A percentile compares a stretch with the other conserved stretches of the same genome.
Conservation (phyloP, 257 asterid genomes). For the Prunella vulgaris region DNA sequence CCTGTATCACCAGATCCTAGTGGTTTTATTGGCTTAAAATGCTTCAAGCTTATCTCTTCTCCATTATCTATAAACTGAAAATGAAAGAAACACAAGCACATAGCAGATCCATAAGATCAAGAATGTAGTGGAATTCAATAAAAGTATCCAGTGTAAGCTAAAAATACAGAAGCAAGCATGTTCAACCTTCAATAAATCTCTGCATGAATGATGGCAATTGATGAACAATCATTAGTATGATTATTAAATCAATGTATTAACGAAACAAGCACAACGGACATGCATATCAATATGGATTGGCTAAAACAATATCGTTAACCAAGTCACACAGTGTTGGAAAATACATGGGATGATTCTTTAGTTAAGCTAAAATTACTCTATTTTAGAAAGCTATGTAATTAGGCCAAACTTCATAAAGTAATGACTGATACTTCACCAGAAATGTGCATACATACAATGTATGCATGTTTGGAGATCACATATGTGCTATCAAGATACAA, state of each 20-base stretch:
- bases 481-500: not conserved
- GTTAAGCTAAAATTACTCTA: not conserved
- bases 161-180: not conserved
- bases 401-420: not conserved
- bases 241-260: not conserved
- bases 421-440: too few species aligned
- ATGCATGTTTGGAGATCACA: not conserved
- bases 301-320: not conserved
- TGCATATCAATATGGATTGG: not conserved
- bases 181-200: not conserved
- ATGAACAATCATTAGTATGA: not conserved
- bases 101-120: conserved; percentile 11
- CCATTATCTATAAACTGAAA: conserved; percentile 66
- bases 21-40: conserved; percentile 90
- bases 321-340: not conserved
- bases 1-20: conserved; percentile 99
- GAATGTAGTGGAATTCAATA: not conserved
- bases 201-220: not conserved
- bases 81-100: conserved; percentile 11
- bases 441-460: too few species aligned
- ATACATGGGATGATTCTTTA: not conserved
- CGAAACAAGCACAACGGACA: not conserved
- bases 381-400: not conserved
- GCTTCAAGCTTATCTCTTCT: conserved; percentile 79
- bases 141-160: not conserved